phyloP scores from a whole-genome alignment of 495 filamentous ascomycete species.

The Filosporella fistucella region DNA sequence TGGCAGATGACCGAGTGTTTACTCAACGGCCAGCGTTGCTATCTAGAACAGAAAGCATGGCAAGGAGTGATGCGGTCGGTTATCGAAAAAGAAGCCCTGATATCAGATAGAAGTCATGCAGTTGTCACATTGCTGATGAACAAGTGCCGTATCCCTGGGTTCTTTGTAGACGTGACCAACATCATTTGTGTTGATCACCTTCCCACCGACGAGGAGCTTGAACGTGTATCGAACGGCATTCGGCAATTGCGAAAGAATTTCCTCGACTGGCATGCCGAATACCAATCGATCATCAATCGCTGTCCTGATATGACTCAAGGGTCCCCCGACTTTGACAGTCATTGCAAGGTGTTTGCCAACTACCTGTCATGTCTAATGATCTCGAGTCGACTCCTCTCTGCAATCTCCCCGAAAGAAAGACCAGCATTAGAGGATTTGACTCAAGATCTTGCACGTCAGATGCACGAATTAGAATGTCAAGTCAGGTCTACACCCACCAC shows the following conservation, averaged over 20 bases:
- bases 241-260: slow-evolving; percentile 4
- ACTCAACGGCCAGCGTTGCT: slow-evolving; percentile 24
- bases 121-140: slow-evolving; percentile 20
- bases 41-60: slow-evolving; percentile 27
- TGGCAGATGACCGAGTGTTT: slow-evolving; percentile 27
- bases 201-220: not conserved
- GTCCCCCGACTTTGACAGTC: slow-evolving; percentile 8
- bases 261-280: slow-evolving; percentile 7
- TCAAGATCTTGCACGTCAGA: slow-evolving; percentile 8
- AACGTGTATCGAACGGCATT: not conserved
- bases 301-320: slow-evolving; percentile 1
- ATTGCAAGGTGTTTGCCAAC: slow-evolving; percentile 17
- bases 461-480: slow-evolving; percentile 7
- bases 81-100: slow-evolving; percentile 14
- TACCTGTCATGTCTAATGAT: slow-evolving; percentile 18
- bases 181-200: slow-evolving; percentile 4
- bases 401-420: slow-evolving; percentile 2
- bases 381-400: slow-evolving; percentile 4
- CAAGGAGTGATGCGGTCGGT: slow-evolving; percentile 23
- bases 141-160: slow-evolving; percentile 14
- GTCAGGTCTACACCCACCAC: slow-evolving; percentile 1
- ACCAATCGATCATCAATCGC: not conserved
- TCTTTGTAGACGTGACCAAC: slow-evolving; percentile 13
- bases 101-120: slow-evolving; percentile 23
- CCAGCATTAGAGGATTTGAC: slow-evolving; percentile 5